Conservation (phyloP, 1,284 basidiomycete genomes). For the Trametes versicolor region DNA sequence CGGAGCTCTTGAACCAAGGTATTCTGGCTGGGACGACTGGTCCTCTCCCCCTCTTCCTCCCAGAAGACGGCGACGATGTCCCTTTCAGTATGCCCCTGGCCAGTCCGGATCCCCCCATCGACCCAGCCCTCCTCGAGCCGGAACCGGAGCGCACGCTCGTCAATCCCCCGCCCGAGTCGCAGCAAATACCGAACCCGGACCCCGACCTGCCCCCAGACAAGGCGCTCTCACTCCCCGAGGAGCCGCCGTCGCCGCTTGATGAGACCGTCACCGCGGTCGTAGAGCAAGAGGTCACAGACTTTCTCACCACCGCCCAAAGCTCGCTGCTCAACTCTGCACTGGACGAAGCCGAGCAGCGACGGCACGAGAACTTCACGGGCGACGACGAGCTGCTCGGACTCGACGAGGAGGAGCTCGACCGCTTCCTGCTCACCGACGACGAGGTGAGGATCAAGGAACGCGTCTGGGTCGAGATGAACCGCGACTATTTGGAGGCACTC, state of each 20-base stretch:
- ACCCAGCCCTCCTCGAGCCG: conserved; percentile 60
- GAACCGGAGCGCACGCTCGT: conserved; percentile 27
- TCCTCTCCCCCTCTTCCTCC: conserved; percentile 53
- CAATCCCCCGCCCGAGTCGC: conserved; percentile 14
- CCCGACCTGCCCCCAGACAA: conserved; percentile 35
- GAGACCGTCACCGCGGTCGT: conserved; percentile 63
- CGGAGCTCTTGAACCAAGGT: conserved; percentile 55
- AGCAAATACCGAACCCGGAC: conserved; percentile 29
- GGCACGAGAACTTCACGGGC: conserved; percentile 58
- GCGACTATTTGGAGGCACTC: conserved; percentile 91
- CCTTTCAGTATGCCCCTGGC: conserved; percentile 28
- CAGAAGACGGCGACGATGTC: conserved; percentile 52
- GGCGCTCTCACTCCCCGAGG: conserved; percentile 18
- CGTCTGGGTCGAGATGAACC: conserved; percentile 97
- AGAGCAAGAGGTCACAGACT: conserved; percentile 72
- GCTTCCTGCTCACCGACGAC: conserved; percentile 84
- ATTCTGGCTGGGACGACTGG: conserved; percentile 52
- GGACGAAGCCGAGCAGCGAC: conserved; percentile 68
- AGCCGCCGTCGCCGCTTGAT: conserved; percentile 48
- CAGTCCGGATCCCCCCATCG: conserved; percentile 56
- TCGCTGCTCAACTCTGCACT: conserved; percentile 64
- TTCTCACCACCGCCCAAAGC: conserved; percentile 67
- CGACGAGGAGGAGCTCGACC: conserved; percentile 94
- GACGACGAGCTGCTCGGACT: conserved; percentile 80
- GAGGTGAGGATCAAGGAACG: conserved; percentile 93